Evolutionary conservation across 495 filamentous ascomycete genomes (phyloP).

Genomic region (Aspergillus bertholletiae): DNA sequence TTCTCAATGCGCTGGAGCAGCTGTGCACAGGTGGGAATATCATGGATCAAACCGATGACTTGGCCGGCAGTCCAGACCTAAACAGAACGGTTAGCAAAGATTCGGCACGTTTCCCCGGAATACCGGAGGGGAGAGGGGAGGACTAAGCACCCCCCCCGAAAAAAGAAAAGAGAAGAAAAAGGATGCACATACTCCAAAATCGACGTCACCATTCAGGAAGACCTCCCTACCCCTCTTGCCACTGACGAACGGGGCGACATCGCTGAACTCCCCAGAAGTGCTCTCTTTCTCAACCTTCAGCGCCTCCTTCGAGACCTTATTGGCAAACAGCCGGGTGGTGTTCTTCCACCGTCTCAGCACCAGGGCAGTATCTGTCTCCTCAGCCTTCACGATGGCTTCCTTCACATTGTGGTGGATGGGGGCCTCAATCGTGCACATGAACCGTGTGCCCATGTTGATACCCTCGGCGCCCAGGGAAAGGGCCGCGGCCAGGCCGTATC

Average conservation of each 20-base stretch:
- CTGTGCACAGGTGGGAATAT: conserved; percentile 61
- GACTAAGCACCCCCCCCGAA: too few species aligned
- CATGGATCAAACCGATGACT: conserved; percentile 67
- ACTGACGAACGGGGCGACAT: conserved; percentile 86
- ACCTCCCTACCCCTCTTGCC: conserved; percentile 90
- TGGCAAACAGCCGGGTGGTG: conserved; percentile 81
- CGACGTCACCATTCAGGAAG: conserved; percentile 86
- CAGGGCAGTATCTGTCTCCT: conserved; percentile 87
- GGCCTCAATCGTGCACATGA: conserved; percentile 89
- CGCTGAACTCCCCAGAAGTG: conserved; percentile 82
- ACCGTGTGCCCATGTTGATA: conserved; percentile 92
- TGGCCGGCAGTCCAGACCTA: conserved; percentile 71
- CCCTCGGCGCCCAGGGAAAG: conserved; percentile 87
- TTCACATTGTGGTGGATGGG: conserved; percentile 95
- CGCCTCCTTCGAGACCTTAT: conserved; percentile 80
- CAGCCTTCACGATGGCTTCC: conserved; percentile 80
- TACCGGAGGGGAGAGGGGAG: not conserved
- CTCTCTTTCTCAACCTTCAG: conserved; percentile 82
- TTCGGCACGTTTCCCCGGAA: not conserved
- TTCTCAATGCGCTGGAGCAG: conserved; percentile 58
- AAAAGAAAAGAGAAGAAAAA: not conserved
- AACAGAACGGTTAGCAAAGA: conserved; percentile 7
- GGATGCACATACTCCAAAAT: conserved; percentile 71
- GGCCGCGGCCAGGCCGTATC: conserved; percentile 91
- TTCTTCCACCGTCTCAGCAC: conserved; percentile 91